Percentiles rank a stretch among this genome's conserved stretches.
phyloP scores from a whole-genome alignment of 129 eudicot species.

The Flaveria robusta region DNA sequence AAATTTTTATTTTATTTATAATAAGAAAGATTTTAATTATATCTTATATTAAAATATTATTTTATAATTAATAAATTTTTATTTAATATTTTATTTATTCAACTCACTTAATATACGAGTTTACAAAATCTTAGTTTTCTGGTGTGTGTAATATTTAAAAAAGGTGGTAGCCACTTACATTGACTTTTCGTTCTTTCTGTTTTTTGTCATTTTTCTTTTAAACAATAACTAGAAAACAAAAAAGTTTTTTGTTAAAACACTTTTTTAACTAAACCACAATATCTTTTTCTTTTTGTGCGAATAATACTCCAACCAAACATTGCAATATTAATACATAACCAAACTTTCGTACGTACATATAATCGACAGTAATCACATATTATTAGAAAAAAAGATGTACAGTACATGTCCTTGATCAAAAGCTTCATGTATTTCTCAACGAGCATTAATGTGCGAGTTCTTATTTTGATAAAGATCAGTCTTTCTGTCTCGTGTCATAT shows the following conservation, averaged over 20 bases:
- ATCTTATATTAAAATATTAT: too few species aligned
- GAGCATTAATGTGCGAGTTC: background rate
- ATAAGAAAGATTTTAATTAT: too few species aligned
- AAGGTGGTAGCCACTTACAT: conserved; percentile 20
- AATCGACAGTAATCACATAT: background rate
- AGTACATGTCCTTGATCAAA: background rate
- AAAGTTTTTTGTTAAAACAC: background rate
- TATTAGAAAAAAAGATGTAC: background rate
- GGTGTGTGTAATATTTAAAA: background rate
- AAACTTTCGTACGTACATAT: conserved; percentile 1
- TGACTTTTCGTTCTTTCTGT: conserved; percentile 4
- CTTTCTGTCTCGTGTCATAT: background rate
- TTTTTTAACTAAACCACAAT: background rate
- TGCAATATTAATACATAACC: background rate
- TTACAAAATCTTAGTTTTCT: too few species aligned
- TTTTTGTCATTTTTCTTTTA: background rate
- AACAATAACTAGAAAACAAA: background rate
- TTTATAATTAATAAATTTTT: too few species aligned
- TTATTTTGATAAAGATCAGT: background rate
- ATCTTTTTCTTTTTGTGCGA: background rate
- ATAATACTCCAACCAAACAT: conserved; percentile 25
- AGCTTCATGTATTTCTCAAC: background rate
- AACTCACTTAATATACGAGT: too few species aligned
- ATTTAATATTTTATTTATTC: too few species aligned
- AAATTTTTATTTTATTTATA: too few species aligned